A percentile compares a stretch with the other conserved stretches of the same genome.
These are phyloP conservation scores for Chaetomidium leptoderma DNA, from an alignment of 495 filamentous ascomycete genomes.

Conservation along the genomic window DNA sequence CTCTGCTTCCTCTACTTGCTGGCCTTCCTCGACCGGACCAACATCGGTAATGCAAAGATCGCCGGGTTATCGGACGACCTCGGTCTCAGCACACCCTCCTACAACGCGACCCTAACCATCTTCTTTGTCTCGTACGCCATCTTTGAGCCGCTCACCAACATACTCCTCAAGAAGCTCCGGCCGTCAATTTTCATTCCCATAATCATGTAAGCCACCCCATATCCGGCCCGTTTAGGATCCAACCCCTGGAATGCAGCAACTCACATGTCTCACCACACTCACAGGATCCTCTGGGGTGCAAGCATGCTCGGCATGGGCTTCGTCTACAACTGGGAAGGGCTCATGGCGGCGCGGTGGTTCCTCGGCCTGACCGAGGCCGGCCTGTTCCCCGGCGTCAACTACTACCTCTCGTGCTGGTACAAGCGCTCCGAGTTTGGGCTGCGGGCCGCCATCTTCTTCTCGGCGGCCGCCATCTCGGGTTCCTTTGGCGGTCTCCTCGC, in stretches of 20 bases:
- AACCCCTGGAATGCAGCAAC: too few relatives aligned
- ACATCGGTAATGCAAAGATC: constrained; percentile 87
- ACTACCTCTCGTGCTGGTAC: constrained; percentile 87
- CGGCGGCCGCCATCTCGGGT: constrained; percentile 76
- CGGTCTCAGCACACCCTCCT: constrained; percentile 52
- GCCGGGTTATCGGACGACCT: constrained; percentile 65
- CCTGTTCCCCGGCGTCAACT: constrained; percentile 81
- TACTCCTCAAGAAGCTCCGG: constrained; percentile 72
- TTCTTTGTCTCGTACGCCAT: constrained; percentile 91
- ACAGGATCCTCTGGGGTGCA: constrained; percentile 61
- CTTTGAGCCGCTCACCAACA: constrained; percentile 83
- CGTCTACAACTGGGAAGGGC: constrained; percentile 67
- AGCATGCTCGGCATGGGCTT: constrained; percentile 84
- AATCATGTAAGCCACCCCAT: constrained; percentile 63
- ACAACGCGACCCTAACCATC: constrained; percentile 73
- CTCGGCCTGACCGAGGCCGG: constrained; percentile 82
- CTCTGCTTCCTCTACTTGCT: constrained; percentile 80
- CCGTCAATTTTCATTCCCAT: constrained; percentile 57
- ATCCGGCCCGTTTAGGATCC: too few relatives aligned
- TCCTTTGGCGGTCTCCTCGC: constrained; percentile 84
- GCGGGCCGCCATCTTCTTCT: constrained; percentile 79
- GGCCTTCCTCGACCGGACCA: constrained; percentile 77
- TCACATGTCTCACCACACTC: too few relatives aligned
- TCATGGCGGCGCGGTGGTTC: constrained; percentile 82
- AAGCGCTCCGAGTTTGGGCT: constrained; percentile 73